Percentiles rank a stretch among this genome's conserved stretches.
Conservation (phyloP, 352 stramenopile genomes). For the Phytophthora sansomeana region DNA sequence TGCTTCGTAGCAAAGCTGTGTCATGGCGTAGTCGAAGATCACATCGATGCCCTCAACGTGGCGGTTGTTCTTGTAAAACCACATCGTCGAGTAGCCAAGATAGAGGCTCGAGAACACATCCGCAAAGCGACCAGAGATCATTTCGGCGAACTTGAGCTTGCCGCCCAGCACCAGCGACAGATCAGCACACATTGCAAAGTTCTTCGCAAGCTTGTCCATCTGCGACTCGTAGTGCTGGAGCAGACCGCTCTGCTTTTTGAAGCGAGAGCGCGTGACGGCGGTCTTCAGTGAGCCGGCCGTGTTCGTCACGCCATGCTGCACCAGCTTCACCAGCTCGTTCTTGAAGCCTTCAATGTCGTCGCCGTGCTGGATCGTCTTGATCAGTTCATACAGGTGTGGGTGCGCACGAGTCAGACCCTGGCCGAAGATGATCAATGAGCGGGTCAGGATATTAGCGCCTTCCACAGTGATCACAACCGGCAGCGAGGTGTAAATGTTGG, state of each 20-base stretch:
- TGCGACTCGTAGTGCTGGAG: constrained; percentile 97
- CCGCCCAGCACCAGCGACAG: constrained; percentile 97
- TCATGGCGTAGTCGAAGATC: constrained; percentile 98
- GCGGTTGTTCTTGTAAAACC: constrained; percentile 96
- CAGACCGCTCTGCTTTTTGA: constrained; percentile 88
- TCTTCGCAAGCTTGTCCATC: constrained; percentile 95
- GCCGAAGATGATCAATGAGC: constrained; percentile 98
- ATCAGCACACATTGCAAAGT: constrained; percentile 97
- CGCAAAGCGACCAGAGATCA: constrained; percentile 96
- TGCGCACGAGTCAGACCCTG: constrained; percentile 98
- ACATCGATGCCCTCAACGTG: constrained; percentile 95
- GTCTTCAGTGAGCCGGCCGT: constrained; percentile 89
- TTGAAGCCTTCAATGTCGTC: constrained; percentile 95
- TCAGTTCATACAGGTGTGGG: constrained; percentile 97
- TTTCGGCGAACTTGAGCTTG: constrained; percentile 98
- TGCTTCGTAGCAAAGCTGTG: constrained; percentile 95
- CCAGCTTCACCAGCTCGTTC: constrained; percentile 95
- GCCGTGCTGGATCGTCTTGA: constrained; percentile 96
- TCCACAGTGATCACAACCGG: constrained; percentile 98
- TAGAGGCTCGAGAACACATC: constrained; percentile 98
- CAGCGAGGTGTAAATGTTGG: constrained; percentile 96
- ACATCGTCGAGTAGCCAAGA: constrained; percentile 97
- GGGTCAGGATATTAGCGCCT: constrained; percentile 98
- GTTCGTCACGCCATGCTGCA: constrained; percentile 95
- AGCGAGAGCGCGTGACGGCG: constrained; percentile 92